These are phyloP conservation scores for Penicillium nordicum DNA, from an alignment of 2,329 filamentous ascomycete genomes.

Conservation along the genomic window DNA sequence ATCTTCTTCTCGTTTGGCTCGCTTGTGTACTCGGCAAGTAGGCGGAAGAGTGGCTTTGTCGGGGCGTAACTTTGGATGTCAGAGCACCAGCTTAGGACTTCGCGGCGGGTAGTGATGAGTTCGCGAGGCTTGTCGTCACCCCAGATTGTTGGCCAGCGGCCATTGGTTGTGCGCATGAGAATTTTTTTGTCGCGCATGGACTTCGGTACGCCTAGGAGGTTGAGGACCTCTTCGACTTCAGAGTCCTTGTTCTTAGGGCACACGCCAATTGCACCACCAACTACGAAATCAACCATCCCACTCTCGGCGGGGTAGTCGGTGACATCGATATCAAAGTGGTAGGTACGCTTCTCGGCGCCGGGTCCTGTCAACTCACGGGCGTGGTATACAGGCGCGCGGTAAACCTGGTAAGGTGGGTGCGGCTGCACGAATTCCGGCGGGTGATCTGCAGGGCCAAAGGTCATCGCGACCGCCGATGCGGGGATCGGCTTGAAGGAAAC, in stretches of 20 bases:
- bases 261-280: constrained; percentile 91
- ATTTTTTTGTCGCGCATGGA: constrained; percentile 82
- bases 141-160: constrained; percentile 97
- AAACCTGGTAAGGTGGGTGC: constrained; percentile 89
- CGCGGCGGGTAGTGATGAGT: constrained; percentile 83
- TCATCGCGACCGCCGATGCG: constrained; percentile 32
- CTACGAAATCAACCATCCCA: constrained; percentile 84
- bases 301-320: constrained; percentile 86
- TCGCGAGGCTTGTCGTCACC: constrained; percentile 82
- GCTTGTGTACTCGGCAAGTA: constrained; percentile 79
- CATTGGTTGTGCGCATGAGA: constrained; percentile 70
- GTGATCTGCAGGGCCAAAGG: constrained; percentile 50
- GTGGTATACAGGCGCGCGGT: constrained; percentile 79
- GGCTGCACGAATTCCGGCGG: constrained; percentile 90
- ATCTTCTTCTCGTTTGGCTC: constrained; percentile 85
- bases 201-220: constrained; percentile 74
- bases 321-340: constrained; percentile 95
- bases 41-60: constrained; percentile 78
- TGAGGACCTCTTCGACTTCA: constrained; percentile 78
- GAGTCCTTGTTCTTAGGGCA: constrained; percentile 78
- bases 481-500: constrained; percentile 58
- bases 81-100: constrained; percentile 91
- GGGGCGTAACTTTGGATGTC: constrained; percentile 92
- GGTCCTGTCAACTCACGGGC: constrained; percentile 80
- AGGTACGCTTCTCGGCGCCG: constrained; percentile 93